phyloP scores from a whole-genome alignment of 352 stramenopile species.

The Aphanomyces cochlioides region DNA sequence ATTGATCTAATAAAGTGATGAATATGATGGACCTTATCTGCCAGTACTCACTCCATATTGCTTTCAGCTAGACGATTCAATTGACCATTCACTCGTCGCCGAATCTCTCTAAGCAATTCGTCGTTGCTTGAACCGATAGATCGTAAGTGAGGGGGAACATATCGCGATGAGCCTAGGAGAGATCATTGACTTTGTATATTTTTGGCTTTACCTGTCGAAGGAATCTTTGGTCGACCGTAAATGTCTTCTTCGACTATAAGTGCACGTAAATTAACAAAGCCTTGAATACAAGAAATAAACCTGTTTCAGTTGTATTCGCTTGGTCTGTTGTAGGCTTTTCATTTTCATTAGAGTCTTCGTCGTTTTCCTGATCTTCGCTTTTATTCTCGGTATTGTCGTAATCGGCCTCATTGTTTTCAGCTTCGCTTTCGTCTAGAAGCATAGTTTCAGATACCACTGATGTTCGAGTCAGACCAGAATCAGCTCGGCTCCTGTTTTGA shows the following conservation, averaged over 20 bases:
- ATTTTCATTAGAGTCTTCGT: constrained; percentile 1
- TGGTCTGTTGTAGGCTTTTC: background rate
- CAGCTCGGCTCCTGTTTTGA: constrained; percentile 29
- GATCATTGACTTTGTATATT: constrained; percentile 36
- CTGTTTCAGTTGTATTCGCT: background rate
- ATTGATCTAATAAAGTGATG: constrained; percentile 41
- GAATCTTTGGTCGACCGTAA: constrained; percentile 71
- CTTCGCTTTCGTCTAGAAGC: background rate
- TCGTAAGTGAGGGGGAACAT: constrained; percentile 84
- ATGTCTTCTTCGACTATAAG: constrained; percentile 70
- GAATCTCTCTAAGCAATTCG: constrained; percentile 61
- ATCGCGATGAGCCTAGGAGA: constrained; percentile 34
- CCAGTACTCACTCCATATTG: constrained; percentile 77
- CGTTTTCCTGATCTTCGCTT: background rate
- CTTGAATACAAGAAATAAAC: background rate
- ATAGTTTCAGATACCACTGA: constrained; percentile 27
- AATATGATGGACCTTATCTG: constrained; percentile 16
- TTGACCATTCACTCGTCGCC: constrained; percentile 80
- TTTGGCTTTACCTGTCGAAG: constrained; percentile 41
- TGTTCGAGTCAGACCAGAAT: constrained; percentile 21
- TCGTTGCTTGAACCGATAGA: constrained; percentile 63
- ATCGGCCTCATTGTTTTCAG: no score
- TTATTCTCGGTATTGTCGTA: background rate
- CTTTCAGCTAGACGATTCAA: constrained; percentile 89
- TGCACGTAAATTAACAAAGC: constrained; percentile 21